phyloP scores from a whole-genome alignment of 2,329 filamentous ascomycete genomes.

The Hirsutella rhossiliensis region DNA sequence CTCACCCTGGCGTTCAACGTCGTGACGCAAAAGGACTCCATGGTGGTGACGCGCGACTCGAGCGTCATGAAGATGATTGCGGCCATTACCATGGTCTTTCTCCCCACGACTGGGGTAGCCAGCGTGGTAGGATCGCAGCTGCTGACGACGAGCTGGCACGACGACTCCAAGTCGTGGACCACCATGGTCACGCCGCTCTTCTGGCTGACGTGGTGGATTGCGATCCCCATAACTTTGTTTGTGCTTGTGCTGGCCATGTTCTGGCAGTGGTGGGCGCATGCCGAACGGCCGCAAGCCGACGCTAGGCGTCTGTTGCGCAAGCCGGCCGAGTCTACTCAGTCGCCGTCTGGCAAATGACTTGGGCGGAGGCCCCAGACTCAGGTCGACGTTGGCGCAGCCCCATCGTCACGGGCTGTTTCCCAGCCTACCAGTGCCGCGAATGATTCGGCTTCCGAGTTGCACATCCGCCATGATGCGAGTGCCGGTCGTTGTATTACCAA shows the following conservation, averaged over 20 bases:
- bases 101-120: conserved; percentile 23
- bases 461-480: too few relatives aligned
- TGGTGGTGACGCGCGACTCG: conserved; percentile 20
- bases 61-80: conserved; percentile 25
- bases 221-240: conserved; percentile 15
- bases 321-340: background rate
- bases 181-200: conserved; percentile 14
- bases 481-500: too few relatives aligned
- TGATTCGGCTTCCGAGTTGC: too few relatives aligned
- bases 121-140: conserved; percentile 17
- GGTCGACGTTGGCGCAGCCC: too few relatives aligned
- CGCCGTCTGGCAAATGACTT: background rate
- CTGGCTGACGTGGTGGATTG: conserved; percentile 17
- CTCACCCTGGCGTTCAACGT: conserved; percentile 23
- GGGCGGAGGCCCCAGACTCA: too few relatives aligned
- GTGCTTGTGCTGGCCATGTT: conserved; percentile 11
- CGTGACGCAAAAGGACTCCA: conserved; percentile 23
- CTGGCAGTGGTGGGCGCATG: conserved; percentile 17
- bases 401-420: too few relatives aligned
- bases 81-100: conserved; percentile 23
- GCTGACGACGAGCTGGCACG: conserved; percentile 9
- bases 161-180: conserved; percentile 10
- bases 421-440: too few relatives aligned
- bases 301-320: background rate
- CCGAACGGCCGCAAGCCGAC: conserved; percentile 4